phyloP scores from a whole-genome alignment of 208 protist species.

The Trypanosoma melophagium region DNA sequence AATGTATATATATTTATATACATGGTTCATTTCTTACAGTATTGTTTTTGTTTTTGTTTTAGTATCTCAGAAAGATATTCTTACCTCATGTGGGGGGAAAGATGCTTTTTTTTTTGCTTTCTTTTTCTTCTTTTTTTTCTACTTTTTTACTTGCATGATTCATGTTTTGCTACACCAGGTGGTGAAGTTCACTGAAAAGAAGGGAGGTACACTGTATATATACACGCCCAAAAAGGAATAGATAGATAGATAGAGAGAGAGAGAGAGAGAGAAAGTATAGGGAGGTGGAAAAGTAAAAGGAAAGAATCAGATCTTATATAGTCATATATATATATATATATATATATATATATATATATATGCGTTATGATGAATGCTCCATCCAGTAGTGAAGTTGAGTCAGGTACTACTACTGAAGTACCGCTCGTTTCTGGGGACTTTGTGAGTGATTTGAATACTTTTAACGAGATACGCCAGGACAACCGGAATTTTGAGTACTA shows the following conservation, averaged over 20 bases:
- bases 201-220: too few species aligned
- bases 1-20: too few species aligned
- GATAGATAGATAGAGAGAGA: too few species aligned
- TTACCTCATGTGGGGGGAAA: background rate
- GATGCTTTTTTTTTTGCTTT: background rate
- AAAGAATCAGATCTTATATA: background rate
- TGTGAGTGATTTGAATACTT: constrained; percentile 38
- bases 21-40: background rate
- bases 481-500: constrained; percentile 88
- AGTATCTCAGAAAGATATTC: background rate
- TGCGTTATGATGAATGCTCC: background rate
- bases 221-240: too few species aligned
- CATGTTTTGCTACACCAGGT: background rate
- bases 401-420: background rate
- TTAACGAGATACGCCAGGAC: constrained; percentile 55
- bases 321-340: too few species aligned
- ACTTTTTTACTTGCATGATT: constrained; percentile 6
- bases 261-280: too few species aligned
- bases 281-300: background rate
- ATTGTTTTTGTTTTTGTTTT: background rate
- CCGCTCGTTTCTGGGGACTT: constrained; percentile 10
- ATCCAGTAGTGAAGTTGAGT: background rate
- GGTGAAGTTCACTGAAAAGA: background rate
- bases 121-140: constrained; percentile 7
- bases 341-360: too few species aligned